phyloP scores from a whole-genome alignment of 192 early-diverging fungal species.

The Coemansia interrupta region DNA sequence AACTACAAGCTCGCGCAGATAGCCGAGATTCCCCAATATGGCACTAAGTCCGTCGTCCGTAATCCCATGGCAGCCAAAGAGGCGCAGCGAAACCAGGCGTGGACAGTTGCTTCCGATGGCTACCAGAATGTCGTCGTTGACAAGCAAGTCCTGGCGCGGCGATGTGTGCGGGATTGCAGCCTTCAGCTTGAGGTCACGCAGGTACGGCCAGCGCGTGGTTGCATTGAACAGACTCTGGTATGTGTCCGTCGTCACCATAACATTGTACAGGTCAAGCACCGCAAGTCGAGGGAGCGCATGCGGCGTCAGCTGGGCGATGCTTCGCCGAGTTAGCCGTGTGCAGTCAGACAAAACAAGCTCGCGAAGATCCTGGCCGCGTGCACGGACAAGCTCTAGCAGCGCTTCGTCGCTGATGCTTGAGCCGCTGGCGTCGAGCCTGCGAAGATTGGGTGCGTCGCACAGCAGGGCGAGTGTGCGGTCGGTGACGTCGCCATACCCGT shows the following conservation, averaged over 20 bases:
- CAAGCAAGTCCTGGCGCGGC: conserved; percentile 41
- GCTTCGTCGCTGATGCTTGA: conserved; percentile 40
- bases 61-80: conserved; percentile 51
- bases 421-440: conserved; percentile 36
- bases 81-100: conserved; percentile 35
- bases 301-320: conserved; percentile 41
- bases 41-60: conserved; percentile 50
- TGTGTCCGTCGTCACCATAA: conserved; percentile 44
- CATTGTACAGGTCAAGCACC: conserved; percentile 40
- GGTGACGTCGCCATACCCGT: conserved; percentile 31
- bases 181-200: conserved; percentile 46
- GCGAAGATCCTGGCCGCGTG: conserved; percentile 22
- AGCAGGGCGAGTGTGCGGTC: conserved; percentile 31
- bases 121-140: conserved; percentile 49
- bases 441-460: conserved; percentile 25
- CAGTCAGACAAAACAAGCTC: conserved; percentile 46
- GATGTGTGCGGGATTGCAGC: conserved; percentile 39
- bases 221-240: conserved; percentile 48
- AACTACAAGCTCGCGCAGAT: conserved; percentile 50
- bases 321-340: conserved; percentile 33
- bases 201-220: conserved; percentile 36
- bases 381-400: conserved; percentile 24
- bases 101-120: conserved; percentile 49
- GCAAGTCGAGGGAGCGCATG: conserved; percentile 27
- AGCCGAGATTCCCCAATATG: conserved; percentile 44